Evolutionary conservation across 345 rosid genomes (phyloP).

Genomic region (Linum tenue): DNA sequence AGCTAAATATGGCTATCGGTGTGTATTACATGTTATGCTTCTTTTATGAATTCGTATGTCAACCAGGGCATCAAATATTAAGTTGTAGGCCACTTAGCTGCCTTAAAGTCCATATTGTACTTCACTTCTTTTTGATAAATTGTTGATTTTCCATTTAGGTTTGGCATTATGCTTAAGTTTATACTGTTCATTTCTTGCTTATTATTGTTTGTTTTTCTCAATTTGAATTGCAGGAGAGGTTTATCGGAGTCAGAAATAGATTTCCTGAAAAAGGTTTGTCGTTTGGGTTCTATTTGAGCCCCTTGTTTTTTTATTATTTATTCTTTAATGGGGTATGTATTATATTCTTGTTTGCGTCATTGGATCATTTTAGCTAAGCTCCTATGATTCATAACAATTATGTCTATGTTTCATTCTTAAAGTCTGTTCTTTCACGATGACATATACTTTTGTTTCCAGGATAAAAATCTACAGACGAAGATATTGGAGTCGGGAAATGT

Average conservation of each 20-base stretch:
- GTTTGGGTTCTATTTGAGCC: background rate
- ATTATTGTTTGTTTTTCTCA: too few species aligned
- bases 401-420: too few species aligned
- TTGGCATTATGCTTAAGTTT: background rate
- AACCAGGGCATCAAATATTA: background rate
- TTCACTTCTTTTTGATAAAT: background rate
- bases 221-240: background rate
- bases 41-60: background rate
- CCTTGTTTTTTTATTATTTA: too few species aligned
- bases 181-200: background rate
- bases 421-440: too few species aligned
- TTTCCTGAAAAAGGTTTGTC: background rate
- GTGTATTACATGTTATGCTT: constrained; percentile 15
- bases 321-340: background rate
- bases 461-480: constrained; percentile 48
- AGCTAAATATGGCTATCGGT: constrained; percentile 88
- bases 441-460: constrained; percentile 25
- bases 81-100: background rate
- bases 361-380: background rate
- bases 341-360: background rate
- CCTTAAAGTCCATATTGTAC: background rate
- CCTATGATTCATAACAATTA: too few species aligned
- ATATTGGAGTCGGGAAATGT: constrained; percentile 57
- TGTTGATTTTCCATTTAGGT: too few species aligned
- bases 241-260: background rate